phyloP scores from a whole-genome alignment of 2,329 filamentous ascomycete species.

The Calycina herbarum region DNA sequence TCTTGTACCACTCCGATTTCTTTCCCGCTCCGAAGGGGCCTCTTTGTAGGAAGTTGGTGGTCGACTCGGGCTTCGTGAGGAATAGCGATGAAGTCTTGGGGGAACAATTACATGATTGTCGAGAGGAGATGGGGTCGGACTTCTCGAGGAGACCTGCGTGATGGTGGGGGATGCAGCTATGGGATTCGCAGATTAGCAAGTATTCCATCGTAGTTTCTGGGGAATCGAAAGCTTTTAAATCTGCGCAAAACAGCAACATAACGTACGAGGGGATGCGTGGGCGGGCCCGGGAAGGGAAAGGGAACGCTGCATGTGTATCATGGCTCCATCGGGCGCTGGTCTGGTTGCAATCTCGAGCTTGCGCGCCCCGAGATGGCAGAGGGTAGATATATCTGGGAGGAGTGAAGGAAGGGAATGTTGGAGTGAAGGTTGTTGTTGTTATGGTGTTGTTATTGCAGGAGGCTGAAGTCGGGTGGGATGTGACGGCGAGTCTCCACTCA shows the following conservation, averaged over 20 bases:
- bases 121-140: slow-evolving; percentile 55
- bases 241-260: slow-evolving; percentile 11
- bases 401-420: neutral
- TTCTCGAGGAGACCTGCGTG: slow-evolving; percentile 52
- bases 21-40: slow-evolving; percentile 47
- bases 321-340: slow-evolving; percentile 36
- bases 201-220: neutral
- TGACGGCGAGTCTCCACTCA: neutral
- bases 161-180: slow-evolving; percentile 53
- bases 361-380: slow-evolving; percentile 31
- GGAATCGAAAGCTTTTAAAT: neutral
- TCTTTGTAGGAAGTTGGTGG: slow-evolving; percentile 47
- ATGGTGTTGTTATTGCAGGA: neutral
- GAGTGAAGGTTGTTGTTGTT: neutral
- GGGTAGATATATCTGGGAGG: neutral
- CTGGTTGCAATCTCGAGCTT: slow-evolving; percentile 32
- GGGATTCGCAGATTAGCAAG: slow-evolving; percentile 19
- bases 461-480: slow-evolving; percentile 10
- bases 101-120: slow-evolving; percentile 50
- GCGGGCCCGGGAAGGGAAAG: slow-evolving; percentile 39
- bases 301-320: slow-evolving; percentile 40
- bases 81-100: slow-evolving; percentile 48
- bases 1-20: slow-evolving; percentile 37
- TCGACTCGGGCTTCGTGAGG: slow-evolving; percentile 56
- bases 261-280: slow-evolving; percentile 40